Evolutionary conservation across 345 rosid species (phyloP), one percentile per base, ranked within the genome.

Genomic region (Brassica napus): DNA sequence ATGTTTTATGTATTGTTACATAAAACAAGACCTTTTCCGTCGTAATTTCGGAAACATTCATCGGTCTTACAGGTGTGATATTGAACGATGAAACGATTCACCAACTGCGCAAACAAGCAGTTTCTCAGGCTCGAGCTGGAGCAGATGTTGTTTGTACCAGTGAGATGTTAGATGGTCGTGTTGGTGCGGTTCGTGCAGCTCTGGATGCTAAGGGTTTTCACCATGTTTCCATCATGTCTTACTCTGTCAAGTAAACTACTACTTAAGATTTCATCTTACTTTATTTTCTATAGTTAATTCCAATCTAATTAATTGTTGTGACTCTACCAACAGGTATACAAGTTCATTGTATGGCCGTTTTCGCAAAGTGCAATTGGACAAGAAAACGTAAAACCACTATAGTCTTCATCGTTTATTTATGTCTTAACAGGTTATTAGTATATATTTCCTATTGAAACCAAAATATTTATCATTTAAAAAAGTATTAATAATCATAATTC

Each of bases 111-210:
- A 94, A 92, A 79, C 97, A 94, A 87, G 97, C 97, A 44, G 92
- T 94, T 58, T 83, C 88, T 73, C 98, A 92, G 91, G 97, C 95
- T 4, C 87, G 89, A 72, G 97, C 97, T 70, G 98, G 97, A 76
- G 91, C 98, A 35, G 98, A 94, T 88, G 97, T 94, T 84, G 92
- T 94, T 62, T 87, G 97, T 86, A 94, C 98, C n/a, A 92, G 98
- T 85, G 98, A 94, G 79, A 94, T 94, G 98, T 86, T 94, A 91
- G 98, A 94, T 84, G 98, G 97, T 42, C 98, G 97, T 26, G 90
- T 94, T 1, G 95, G 91, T 42, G 94, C 98, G 16, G 83, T 92
- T 54, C 89, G 97, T 24, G 83, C 87, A 68, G 97, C 98, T 77
- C 93, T 91, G 68, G 98, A 94, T 86, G 87, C 89, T 54, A 91